phyloP scores from a whole-genome alignment of 75 land plant species.

The Sequoia sempervirens region DNA sequence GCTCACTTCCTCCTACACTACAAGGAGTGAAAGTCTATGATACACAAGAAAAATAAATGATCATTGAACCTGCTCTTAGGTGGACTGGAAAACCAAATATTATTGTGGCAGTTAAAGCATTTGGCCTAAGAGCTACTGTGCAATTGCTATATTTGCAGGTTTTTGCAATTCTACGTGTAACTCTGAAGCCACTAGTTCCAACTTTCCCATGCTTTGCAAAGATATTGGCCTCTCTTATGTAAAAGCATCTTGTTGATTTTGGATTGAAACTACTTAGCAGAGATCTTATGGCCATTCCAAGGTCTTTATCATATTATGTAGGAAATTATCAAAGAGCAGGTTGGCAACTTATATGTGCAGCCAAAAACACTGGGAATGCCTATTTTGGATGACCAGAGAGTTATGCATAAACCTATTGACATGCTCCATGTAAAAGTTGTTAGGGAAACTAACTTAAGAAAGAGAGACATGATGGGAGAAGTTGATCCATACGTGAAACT shows the following conservation, averaged over 20 bases:
- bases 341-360: slow-evolving; percentile 82
- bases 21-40: slow-evolving; percentile 79
- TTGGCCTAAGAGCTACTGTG: too few relatives aligned
- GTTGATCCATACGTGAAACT: slow-evolving; percentile 15
- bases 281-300: slow-evolving; percentile 77
- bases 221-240: too few relatives aligned
- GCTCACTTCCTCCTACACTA: too few relatives aligned
- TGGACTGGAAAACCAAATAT: slow-evolving; percentile 91
- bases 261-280: slow-evolving; percentile 72
- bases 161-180: too few relatives aligned
- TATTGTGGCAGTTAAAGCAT: slow-evolving; percentile 59
- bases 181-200: too few relatives aligned
- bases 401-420: slow-evolving; percentile 63
- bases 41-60: slow-evolving; percentile 79
- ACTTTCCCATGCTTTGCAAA: too few relatives aligned
- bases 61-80: slow-evolving; percentile 49
- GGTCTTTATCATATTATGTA: slow-evolving; percentile 67
- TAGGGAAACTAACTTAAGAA: slow-evolving; percentile 52
- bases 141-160: too few relatives aligned
- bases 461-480: slow-evolving; percentile 40
- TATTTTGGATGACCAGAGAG: slow-evolving; percentile 61
- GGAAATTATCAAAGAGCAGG: slow-evolving; percentile 78
- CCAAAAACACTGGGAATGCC: slow-evolving; percentile 73
- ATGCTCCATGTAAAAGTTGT: slow-evolving; percentile 68
- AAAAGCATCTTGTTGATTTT: too few relatives aligned